Evolutionary conservation across 2,329 filamentous ascomycete species (phyloP), one percentile per base, ranked within the genome.

Genomic region (Penicillium verrucosum): DNA sequence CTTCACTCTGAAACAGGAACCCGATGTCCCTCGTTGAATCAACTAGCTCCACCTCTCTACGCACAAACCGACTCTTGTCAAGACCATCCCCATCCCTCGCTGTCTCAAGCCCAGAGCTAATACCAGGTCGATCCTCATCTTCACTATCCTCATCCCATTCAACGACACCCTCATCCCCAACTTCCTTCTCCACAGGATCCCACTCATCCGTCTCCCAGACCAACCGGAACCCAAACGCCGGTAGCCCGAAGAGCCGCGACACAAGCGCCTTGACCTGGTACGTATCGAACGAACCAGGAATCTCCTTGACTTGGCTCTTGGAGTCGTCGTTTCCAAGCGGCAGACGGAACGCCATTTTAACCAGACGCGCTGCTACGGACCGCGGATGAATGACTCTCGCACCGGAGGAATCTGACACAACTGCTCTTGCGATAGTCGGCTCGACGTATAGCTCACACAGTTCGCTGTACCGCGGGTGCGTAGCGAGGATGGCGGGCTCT

Each of bases 141-240:
- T 73, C 68, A 29, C 72, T 74, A 32, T 77, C 75, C 41, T 79
- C 75, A 2, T 75, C 77, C 6, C 78, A 78, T 43, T 78, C 80
- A 52, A 77, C 76, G 18, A 14, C 16, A 8, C 70, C 74, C 42
- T 84, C 84, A 30, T 82, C 81, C 5, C 84, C 81, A 60, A 85
- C 81, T 63, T 85, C 83, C 59, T 83, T 81, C 9, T 82, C 82
- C 0, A 91, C 86, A 0, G 90, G 90, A 72, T 96, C 91, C 85
- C 89, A 90, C 73, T 97, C 92, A 21, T 90, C 90, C 9, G 92
- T 96, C 76, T 96, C 91, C 89, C 90, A 96, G 0, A 94, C 77
- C 47, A 97, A 73, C 40, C 80, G 81, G 58, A 93, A 76, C 41
- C 76, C 75, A 60, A 90, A 78, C 0, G 91, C 89, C 45, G 80